A percentile compares a stretch with the other conserved stretches of the same genome.
Conservation (phyloP, 306 rosid genomes). For the Corylus heterophylla region DNA sequence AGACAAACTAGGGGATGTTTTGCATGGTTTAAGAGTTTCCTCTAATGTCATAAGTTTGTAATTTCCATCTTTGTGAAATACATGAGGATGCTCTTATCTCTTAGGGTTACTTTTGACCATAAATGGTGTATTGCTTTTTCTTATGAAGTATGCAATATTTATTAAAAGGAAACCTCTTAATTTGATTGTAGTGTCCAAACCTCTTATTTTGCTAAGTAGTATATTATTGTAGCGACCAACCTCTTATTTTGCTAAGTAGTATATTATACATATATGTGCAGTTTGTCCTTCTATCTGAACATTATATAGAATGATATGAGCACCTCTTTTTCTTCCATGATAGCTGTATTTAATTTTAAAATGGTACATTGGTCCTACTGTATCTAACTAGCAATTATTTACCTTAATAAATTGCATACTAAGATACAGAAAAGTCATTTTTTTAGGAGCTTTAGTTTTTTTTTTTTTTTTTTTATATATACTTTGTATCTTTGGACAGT, state of each 20-base stretch:
- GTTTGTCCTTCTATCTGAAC: neutral
- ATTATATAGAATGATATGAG: neutral
- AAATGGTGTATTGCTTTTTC: neutral
- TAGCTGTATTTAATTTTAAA: too few relatives aligned
- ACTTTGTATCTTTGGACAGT: too few relatives aligned
- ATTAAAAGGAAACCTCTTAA: neutral
- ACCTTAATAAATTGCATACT: neutral
- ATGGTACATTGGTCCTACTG: too few relatives aligned
- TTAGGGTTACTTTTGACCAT: neutral
- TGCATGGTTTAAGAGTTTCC: neutral
- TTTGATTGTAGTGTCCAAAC: neutral
- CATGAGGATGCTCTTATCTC: neutral
- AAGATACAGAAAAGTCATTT: neutral
- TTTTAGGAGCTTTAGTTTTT: neutral
- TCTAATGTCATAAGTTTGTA: neutral
- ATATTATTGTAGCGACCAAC: neutral
- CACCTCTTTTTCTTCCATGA: too few relatives aligned
- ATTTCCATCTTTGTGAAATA: neutral
- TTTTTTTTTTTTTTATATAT: too few relatives aligned
- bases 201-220: neutral
- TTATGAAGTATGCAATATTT: neutral
- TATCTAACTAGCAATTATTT: neutral
- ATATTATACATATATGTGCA: neutral
- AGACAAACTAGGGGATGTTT: neutral
- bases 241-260: neutral